These are phyloP conservation scores for Pyrenophora tritici-repentis DNA, from an alignment of 2,329 filamentous ascomycete genomes.

Conservation along the genomic window DNA sequence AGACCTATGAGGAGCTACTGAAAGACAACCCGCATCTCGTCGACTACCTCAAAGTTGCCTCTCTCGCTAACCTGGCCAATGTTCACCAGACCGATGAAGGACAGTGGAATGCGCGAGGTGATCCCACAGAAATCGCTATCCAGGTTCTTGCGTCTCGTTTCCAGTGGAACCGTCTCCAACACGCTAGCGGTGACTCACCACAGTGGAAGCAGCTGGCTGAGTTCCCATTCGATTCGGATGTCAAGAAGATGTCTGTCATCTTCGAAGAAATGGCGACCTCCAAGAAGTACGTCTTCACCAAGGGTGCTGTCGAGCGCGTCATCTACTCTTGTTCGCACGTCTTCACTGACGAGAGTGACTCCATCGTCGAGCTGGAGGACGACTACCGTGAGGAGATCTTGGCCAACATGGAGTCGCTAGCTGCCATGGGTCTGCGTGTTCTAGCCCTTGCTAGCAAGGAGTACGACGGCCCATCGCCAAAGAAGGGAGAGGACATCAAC, in stretches of 20 bases:
- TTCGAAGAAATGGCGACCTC: slow-evolving; percentile 52
- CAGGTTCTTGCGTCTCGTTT: slow-evolving; percentile 76
- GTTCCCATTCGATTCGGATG: slow-evolving; percentile 72
- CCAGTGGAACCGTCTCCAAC: slow-evolving; percentile 51
- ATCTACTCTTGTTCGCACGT: slow-evolving; percentile 65
- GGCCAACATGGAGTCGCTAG: slow-evolving; percentile 70
- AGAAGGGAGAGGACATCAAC: slow-evolving; percentile 53
- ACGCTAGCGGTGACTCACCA: slow-evolving; percentile 2
- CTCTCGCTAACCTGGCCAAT: slow-evolving; percentile 40
- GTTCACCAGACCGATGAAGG: slow-evolving; percentile 5
- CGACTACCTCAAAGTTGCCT: slow-evolving; percentile 41
- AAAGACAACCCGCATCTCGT: slow-evolving; percentile 25
- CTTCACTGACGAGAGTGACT: slow-evolving; percentile 47
- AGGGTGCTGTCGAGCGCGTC: slow-evolving; percentile 72
- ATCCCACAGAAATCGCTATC: slow-evolving; percentile 70
- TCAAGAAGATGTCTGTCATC: slow-evolving; percentile 77
- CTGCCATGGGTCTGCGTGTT: slow-evolving; percentile 69
- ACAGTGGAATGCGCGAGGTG: slow-evolving; percentile 42
- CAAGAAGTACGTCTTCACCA: slow-evolving; percentile 60
- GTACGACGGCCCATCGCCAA: slow-evolving; percentile 43
- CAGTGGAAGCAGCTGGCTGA: slow-evolving; percentile 58
- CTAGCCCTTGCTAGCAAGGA: slow-evolving; percentile 65
- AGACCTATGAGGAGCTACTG: slow-evolving; percentile 3
- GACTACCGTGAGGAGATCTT: slow-evolving; percentile 63
- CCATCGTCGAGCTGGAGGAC: slow-evolving; percentile 53